Conservation (phyloP, 2,329 filamentous ascomycete species). For the Penicillium vulpinum region DNA sequence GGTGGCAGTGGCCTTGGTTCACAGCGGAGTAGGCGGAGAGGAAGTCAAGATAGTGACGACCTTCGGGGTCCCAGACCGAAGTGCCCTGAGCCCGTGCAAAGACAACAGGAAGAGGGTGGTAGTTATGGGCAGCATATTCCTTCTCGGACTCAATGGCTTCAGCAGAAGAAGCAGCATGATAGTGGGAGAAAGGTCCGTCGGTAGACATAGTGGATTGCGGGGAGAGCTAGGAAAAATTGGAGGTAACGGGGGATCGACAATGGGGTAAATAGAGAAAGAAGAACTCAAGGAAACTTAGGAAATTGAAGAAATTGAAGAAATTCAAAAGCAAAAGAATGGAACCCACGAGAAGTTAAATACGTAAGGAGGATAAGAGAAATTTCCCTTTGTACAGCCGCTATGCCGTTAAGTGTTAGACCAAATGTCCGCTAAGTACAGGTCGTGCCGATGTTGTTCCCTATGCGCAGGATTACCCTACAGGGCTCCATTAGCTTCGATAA, state of each 20-base stretch:
- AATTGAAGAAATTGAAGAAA: conserved; percentile 1
- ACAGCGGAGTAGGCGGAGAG: conserved; percentile 97
- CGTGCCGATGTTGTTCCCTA: conserved; percentile 30
- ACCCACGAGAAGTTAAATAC: not conserved
- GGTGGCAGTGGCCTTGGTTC: conserved; percentile 98
- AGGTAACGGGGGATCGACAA: conserved; percentile 12
- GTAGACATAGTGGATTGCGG: conserved; percentile 40
- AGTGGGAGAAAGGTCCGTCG: conserved; percentile 43
- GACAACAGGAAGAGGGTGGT: conserved; percentile 93
- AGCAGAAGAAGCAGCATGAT: conserved; percentile 76
- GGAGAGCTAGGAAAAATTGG: conserved; percentile 17
- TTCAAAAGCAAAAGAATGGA: conserved; percentile 8
- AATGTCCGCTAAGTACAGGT: conserved; percentile 30
- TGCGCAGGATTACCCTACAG: conserved; percentile 29
- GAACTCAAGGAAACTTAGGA: conserved; percentile 1
- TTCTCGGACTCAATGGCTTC: conserved; percentile 79
- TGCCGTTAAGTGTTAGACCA: conserved; percentile 40
- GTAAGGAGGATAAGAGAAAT: conserved; percentile 4
- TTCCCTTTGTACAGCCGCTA: conserved; percentile 18
- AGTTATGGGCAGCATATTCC: conserved; percentile 93
- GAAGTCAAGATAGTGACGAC: conserved; percentile 93
- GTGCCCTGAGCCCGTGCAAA: conserved; percentile 82
- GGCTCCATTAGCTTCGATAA: conserved; percentile 4
- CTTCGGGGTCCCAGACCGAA: conserved; percentile 96
- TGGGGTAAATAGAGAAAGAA: conserved; percentile 1